Base-by-base conservation (phyloP, 2,329 filamentous ascomycete genomes). In the Aspergillus ochraceoroseus region DNA sequence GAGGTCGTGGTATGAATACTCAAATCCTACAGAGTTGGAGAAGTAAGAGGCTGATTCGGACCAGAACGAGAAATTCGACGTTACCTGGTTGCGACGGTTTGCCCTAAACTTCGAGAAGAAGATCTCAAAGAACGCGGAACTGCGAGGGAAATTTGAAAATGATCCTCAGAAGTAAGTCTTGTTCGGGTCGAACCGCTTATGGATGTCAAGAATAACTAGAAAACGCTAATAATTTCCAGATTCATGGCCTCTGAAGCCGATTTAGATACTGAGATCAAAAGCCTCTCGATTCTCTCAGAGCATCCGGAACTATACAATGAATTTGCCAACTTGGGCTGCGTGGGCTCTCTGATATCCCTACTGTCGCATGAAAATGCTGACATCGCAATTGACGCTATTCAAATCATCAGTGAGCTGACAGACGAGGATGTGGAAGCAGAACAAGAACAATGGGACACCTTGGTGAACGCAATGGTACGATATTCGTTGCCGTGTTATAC, bases 361-460 rank as follows among this genome's bases (percentile, higher is more conserved):
- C 70, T 98, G 33, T 83, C 90, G 11, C 92, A 98, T 62, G 92
- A 98, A 56, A 98, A 98, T 62, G 90, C 89, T 0, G 92, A 98
- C 58, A 94, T 98, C 50, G 88, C 92, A 7, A 94, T 96, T 54
- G 86, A 84, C 48, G 86, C 84, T 0, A 82, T 95, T 34, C 85
- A 96, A 67, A 85, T 95, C 32, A 79, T 98, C 35, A 82, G 80
- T 41, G 92, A 98, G 67, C 70, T 96, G 52, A 94, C 87, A 9
- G 92, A 96, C 55, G 89, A 98, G 60, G 90, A 96, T 58, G 87
- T 95, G 2, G 75, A 82, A 28, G 87, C 85, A 2, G 80, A 83
- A 44, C 82, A 88, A 53, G 79, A 79, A 40, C 81, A 95, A 55
- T 95, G 89, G 87, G 79, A 84, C 46, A 72, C 67, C 1, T 67